Evolutionary conservation across 1,139 yeast species (phyloP), one percentile per base, ranked within the genome.

Genomic region (Yamadazyma friedrichii): DNA sequence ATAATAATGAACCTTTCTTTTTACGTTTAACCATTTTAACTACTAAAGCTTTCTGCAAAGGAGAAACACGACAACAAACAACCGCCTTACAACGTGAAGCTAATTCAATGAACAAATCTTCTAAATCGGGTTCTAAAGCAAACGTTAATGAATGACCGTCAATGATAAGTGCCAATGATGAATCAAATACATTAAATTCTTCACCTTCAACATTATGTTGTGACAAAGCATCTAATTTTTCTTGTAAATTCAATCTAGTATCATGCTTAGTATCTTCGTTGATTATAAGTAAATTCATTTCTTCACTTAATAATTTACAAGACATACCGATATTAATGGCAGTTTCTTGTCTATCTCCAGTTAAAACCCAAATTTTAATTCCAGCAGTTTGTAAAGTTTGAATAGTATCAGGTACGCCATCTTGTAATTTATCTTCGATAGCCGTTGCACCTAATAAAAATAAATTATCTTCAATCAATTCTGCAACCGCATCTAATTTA

Each of bases 301-400:
- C 98, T 61, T 94, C 98, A 59, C 95, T 84, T 39, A 94, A 68
- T 40, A 94, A 71, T 55, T 88, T 88, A 70, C 98, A 94, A 52
- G 96, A 87, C 97, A 93, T 89, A 48, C 98, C 99, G 59, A 94
- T 93, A 59, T 94, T 94, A 48, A 94, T 87, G 1, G 98, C 99
- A n/a, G 99, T 94, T 63, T 94, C 99, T 61, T 93, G 98, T 58
- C 96, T 78, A 60, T 94, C 99, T 52, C 99, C 99, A 9, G 99
- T 94, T 43, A 94, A 72, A 26, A 94, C 97, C 99, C 98, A 94
- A 16, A 94, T 78, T 59, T 89, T 93, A 52, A 94, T 89, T 12
- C 98, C 98, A 0, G 99, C 99, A 43, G 86, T 88, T 61, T 93
- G 98, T 44, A 94, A 72, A 3, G 95, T 87, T 49, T 88, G 93